Evolutionary conservation across 345 rosid genomes (phyloP), one percentile per base, ranked within the genome.

Genomic region (Physaria fendleri): DNA sequence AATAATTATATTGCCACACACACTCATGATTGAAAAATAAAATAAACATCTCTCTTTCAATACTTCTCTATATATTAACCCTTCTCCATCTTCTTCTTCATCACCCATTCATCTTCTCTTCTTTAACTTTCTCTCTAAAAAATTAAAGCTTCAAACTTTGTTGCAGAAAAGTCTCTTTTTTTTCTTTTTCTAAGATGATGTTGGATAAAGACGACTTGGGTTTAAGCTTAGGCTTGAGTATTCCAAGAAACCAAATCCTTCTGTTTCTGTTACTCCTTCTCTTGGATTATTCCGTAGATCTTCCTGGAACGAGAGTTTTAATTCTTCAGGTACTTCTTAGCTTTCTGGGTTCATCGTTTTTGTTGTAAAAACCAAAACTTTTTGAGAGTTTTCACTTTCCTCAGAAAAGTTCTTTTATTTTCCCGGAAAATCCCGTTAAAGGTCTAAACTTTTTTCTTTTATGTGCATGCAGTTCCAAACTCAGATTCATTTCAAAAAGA

Each of bases 141-240:
- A 69, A 68, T 38, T 38, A 62, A 69, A 46, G 18, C 52, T 54
- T 17, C 32, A 27, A 52, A 30, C 47, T 56, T 64, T 41, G 33
- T 40, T 50, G 23, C 29, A 18, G 46, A 61, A 30, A 49, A 44
- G 51, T 21, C 37, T 16, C 13, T 48, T 56, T 44, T 10, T 23
- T 39, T 56, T 52, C 42, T 33, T 47, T 34, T 11, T 22, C 2
- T 10, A 57, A 48, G 37, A 78, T 77, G 82, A 71, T 76, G 87
- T 57, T 68, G 52, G 96, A 73, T 64, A 84, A 85, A 68, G 92
- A 85, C 28, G 99, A 85, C 74, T 74, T 93, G 65, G 95, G 99
- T 42, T 66, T 93, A 71, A 82, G 90, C 62, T 74, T 89, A 38
- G 70, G 96, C 77, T 75, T 87, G 78, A 81, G 79, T 60, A 73